Conservation (phyloP, 2,329 filamentous ascomycete species). For the Talaromyces amestolkiae region DNA sequence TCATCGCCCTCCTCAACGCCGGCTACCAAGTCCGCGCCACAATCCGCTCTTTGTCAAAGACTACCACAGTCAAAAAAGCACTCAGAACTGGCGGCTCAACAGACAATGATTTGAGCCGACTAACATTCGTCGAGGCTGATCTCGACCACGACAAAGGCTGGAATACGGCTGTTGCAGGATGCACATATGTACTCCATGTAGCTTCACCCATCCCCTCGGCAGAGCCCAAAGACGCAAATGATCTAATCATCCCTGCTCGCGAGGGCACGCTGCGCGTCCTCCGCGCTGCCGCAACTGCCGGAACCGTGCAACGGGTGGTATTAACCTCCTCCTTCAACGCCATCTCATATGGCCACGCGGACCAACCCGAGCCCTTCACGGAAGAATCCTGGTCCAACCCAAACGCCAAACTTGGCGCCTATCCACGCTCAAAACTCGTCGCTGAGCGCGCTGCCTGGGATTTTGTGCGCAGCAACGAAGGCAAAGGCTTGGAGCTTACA, state of each 20-base stretch:
- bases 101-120: not conserved
- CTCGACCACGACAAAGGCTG: not conserved
- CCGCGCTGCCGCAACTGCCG: not conserved
- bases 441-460: not conserved
- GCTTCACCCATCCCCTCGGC: not conserved
- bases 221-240: not conserved
- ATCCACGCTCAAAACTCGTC: not conserved
- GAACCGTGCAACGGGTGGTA: not conserved
- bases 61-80: not conserved
- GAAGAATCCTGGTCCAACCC: conserved; percentile 2
- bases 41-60: not conserved
- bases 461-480: not conserved
- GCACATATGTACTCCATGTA: not conserved
- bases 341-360: not conserved
- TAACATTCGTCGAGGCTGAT: not conserved
- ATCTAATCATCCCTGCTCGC: not conserved
- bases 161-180: not conserved
- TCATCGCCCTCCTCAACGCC: not conserved
- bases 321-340: conserved; percentile 10
- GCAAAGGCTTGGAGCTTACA: not conserved
- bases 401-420: conserved; percentile 2
- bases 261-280: not conserved
- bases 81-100: not conserved
- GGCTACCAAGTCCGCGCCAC: not conserved
- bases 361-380: not conserved